Evolutionary conservation across 2,329 filamentous ascomycete genomes (phyloP), one percentile per base, ranked within the genome.

Genomic region (Fusarium goolgardi): DNA sequence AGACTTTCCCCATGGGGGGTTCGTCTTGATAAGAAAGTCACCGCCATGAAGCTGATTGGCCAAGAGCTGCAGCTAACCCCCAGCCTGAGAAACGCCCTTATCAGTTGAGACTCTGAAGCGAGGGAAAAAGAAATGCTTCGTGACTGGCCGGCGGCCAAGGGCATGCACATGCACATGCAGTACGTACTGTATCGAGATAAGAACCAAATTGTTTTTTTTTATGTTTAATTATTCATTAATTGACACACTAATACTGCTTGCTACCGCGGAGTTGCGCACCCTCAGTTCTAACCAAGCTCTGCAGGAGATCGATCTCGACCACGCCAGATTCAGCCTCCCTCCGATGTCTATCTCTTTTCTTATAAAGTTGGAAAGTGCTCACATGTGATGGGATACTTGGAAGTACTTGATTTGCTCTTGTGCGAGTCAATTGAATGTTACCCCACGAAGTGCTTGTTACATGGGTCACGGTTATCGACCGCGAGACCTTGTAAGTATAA

Each of bases 181-280:
- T 18, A 27, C 8, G 15, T 18, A n/a, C 18, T 45, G n/a, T 60
- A 65, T 50, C 55, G 15, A 50, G 62, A 65, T 65, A 65, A 65
- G 47, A 20, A 27, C 16, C 7, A 12, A 11, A 6, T 13, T 18
- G 5, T 13, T 18, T 3, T 21, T 35, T 6, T 49, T 34, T n/a
- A 50, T 21, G 40, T 31, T 29, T 51, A 32, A 64, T 53, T 64
- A 59, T 49, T 65, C 60, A 65, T 65, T 35, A 43, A n/a, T 54
- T 64, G 60, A 64, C 61, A 64, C 59, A 20, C 15, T n/a, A 18
- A 20, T 11, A 15, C 11, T 8, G 35, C 34, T 16, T 16, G 5
- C 10, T n/a, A 53, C 61, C 61, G 61, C 61, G 61, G 61, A 64
- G 46, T 27, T 64, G 27, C 16, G 39, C n/a, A 21, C 20, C 35